Percentiles rank a stretch among this genome's conserved stretches.
phyloP scores from a whole-genome alignment of 2,329 filamentous ascomycete genomes.

The Epichloe baconii region DNA sequence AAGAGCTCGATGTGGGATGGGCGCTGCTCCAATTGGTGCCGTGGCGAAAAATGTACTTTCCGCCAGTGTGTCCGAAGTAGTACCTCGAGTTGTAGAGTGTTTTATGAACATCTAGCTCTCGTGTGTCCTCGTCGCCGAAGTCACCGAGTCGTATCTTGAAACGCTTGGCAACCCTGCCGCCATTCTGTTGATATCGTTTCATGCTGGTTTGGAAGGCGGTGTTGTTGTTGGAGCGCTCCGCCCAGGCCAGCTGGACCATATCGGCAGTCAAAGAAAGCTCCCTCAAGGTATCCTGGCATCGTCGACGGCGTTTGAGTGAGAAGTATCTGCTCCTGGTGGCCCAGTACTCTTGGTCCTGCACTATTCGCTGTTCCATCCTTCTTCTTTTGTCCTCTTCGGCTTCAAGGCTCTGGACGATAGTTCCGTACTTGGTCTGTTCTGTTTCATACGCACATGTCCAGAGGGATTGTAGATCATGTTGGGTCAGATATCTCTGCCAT shows the following conservation, averaged over 20 bases:
- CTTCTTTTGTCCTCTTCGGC: neutral
- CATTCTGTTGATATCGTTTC: too few relatives aligned
- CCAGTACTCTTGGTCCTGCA: neutral
- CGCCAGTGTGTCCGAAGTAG: slow-evolving; percentile 13
- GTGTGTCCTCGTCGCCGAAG: neutral
- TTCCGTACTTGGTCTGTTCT: slow-evolving; percentile 3
- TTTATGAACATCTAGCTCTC: neutral
- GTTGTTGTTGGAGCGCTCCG: neutral
- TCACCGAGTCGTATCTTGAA: neutral
- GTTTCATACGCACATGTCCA: neutral
- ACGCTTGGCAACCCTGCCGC: too few relatives aligned
- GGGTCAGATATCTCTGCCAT: neutral
- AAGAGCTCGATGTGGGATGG: too few relatives aligned
- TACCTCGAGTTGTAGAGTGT: slow-evolving; percentile 6
- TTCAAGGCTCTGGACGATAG: neutral
- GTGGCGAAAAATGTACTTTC: slow-evolving; percentile 18
- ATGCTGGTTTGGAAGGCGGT: neutral
- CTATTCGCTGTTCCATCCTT: neutral
- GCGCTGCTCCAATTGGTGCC: too few relatives aligned
- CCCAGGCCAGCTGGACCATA: neutral
- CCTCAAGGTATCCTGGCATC: neutral
- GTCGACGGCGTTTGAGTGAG: neutral
- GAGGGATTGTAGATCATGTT: neutral
- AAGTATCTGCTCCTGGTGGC: neutral
- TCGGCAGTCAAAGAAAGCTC: neutral